Conservation (phyloP, 768 basidiomycete species). For the Nevesoporus exiguus region DNA sequence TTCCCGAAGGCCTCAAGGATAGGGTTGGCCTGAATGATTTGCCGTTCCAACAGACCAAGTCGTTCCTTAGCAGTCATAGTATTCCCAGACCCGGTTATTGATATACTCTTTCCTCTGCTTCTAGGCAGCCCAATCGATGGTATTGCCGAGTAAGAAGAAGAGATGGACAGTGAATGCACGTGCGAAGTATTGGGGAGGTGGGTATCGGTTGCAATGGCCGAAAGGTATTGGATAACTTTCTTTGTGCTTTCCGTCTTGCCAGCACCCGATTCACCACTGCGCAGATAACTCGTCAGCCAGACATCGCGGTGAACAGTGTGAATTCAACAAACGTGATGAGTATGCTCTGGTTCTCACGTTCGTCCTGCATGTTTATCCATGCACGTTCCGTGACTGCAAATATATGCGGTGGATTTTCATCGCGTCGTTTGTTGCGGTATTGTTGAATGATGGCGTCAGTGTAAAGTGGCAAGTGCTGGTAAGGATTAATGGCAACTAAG, state of each 20-base stretch:
- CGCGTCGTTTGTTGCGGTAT: conserved; percentile 84
- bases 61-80: conserved; percentile 63
- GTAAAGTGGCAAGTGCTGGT: conserved; percentile 88
- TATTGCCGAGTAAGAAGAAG: conserved; percentile 52
- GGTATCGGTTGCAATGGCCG: conserved; percentile 88
- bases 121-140: conserved; percentile 69
- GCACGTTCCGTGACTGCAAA: conserved; percentile 97
- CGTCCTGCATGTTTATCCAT: conserved; percentile 98
- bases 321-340: conserved; percentile 80
- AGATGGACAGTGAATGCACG: conserved; percentile 61
- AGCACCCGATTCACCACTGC: conserved; percentile 95
- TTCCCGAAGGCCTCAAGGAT: conserved; percentile 98
- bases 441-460: conserved; percentile 83
- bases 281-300: conserved; percentile 9
- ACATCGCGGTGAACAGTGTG: neutral
- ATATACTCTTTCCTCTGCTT: conserved; percentile 52
- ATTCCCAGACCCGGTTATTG: conserved; percentile 42
- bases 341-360: conserved; percentile 96
- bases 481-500: conserved; percentile 97
- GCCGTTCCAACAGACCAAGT: conserved; percentile 87
- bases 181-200: conserved; percentile 58
- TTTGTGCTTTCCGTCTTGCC: conserved; percentile 99
- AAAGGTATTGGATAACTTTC: conserved; percentile 99
- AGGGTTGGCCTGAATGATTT: conserved; percentile 97
- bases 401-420: conserved; percentile 94